Percentiles rank a stretch among this genome's conserved stretches.
These are phyloP conservation scores for Borealophlyctis nickersoniae DNA, from an alignment of 192 early-diverging fungal genomes.

Conservation along the genomic window DNA sequence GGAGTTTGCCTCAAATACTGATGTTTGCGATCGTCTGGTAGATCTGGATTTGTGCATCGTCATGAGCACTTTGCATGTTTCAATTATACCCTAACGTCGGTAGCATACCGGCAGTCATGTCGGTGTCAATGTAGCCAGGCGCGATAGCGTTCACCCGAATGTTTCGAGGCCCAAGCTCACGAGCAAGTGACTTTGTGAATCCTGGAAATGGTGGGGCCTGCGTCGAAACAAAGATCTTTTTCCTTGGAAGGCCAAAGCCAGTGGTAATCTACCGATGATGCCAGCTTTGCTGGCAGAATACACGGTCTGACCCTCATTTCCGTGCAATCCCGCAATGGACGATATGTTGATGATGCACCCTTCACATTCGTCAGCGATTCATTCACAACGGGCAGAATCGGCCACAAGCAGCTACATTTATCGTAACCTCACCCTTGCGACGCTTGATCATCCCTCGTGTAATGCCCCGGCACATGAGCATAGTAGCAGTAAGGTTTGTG, in stretches of 20 bases:
- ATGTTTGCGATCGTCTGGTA: slow-evolving; percentile 34
- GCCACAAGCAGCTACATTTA: too few relatives aligned
- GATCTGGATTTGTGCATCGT: slow-evolving; percentile 23
- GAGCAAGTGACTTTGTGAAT: slow-evolving; percentile 79
- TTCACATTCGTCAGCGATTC: too few relatives aligned
- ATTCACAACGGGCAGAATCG: too few relatives aligned
- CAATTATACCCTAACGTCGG: neutral
- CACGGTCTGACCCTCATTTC: slow-evolving; percentile 67
- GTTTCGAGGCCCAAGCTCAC: slow-evolving; percentile 68
- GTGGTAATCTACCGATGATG: slow-evolving; percentile 72
- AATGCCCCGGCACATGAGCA: too few relatives aligned
- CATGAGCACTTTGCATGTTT: neutral
- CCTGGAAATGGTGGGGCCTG: slow-evolving; percentile 38
- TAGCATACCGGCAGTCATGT: slow-evolving; percentile 65
- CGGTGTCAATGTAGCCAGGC: slow-evolving; percentile 84
- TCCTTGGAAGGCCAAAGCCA: too few relatives aligned
- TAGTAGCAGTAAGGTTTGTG: too few relatives aligned
- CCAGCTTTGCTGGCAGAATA: slow-evolving; percentile 88
- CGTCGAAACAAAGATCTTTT: slow-evolving; percentile 1
- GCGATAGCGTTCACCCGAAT: slow-evolving; percentile 80
- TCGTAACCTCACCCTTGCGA: too few relatives aligned
- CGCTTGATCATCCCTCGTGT: too few relatives aligned
- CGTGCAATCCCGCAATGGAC: slow-evolving; percentile 72
- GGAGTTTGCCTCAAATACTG: slow-evolving; percentile 46
- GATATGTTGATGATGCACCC: slow-evolving; percentile 80